A percentile compares a stretch with the other conserved stretches of the same genome.
Evolutionary conservation across 169 alveolate species (phyloP).

Genomic region (Eimeria zaria): DNA sequence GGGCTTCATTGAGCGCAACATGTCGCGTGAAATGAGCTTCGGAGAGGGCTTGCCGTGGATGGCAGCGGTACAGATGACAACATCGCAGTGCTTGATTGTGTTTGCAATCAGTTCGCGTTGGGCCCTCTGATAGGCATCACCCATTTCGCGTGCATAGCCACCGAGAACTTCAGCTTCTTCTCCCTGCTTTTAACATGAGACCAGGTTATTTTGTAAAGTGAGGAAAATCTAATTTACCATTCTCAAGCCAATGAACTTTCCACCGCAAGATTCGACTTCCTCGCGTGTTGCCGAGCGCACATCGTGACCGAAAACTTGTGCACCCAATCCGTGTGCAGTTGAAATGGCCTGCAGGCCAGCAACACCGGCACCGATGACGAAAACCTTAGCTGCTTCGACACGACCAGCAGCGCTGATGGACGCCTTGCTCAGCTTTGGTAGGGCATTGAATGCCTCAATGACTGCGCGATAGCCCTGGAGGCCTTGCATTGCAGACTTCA

Average conservation of each 20-base stretch:
- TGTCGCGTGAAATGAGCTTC: conserved; percentile 92
- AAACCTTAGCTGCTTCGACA: conserved; percentile 96
- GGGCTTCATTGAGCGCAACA: conserved; percentile 91
- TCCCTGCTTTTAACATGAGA: conserved; percentile 24
- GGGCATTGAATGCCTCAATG: conserved; percentile 95
- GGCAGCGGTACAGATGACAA: conserved; percentile 96
- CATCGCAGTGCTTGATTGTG: conserved; percentile 93
- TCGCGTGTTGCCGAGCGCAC: conserved; percentile 94
- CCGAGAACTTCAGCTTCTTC: conserved; percentile 89
- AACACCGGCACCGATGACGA: conserved; percentile 98
- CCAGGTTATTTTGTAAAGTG: neutral
- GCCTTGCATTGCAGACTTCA: conserved; percentile 86
- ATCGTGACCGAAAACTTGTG: conserved; percentile 95
- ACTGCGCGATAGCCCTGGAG: conserved; percentile 97
- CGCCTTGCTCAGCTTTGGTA: conserved; percentile 94
- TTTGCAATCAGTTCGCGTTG: conserved; percentile 90
- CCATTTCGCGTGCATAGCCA: conserved; percentile 95
- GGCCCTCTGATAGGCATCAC: conserved; percentile 90
- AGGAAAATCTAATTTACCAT: conserved; percentile 52
- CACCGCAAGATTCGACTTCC: conserved; percentile 94
- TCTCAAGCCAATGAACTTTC: conserved; percentile 84
- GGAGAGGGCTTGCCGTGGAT: conserved; percentile 96
- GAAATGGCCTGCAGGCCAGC: conserved; percentile 98
- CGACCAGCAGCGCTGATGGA: conserved; percentile 97
- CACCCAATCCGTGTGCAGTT: conserved; percentile 95